These are phyloP conservation scores for Pseudogymnoascus sp. DNA, from an alignment of 2,329 filamentous ascomycete species.

Conservation along the genomic window DNA sequence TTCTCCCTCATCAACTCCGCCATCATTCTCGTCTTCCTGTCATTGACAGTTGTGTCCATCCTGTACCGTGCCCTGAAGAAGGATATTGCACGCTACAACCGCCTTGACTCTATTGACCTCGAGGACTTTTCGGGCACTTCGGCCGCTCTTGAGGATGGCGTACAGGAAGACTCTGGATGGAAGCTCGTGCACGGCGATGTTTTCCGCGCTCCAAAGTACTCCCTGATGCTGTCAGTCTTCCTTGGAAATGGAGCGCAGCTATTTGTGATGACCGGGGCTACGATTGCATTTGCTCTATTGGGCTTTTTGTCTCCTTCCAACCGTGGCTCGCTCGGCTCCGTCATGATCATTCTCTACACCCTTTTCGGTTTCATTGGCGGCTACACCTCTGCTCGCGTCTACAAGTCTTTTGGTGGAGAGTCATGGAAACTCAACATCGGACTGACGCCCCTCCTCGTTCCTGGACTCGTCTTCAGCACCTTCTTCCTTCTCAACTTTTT, in stretches of 20 bases:
- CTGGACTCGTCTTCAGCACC: slow-evolving; percentile 71
- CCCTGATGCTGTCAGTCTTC: slow-evolving; percentile 76
- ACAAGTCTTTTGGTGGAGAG: slow-evolving; percentile 89
- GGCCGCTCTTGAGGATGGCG: slow-evolving; percentile 73
- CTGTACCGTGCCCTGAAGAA: slow-evolving; percentile 80
- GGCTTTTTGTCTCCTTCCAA: slow-evolving; percentile 95
- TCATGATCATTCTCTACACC: slow-evolving; percentile 89
- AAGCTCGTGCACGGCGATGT: slow-evolving; percentile 97
- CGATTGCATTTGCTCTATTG: slow-evolving; percentile 84
- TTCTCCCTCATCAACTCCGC: slow-evolving; percentile 96
- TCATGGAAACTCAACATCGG: slow-evolving; percentile 91
- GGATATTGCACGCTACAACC: slow-evolving; percentile 95
- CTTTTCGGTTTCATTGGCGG: slow-evolving; percentile 87
- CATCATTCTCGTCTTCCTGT: slow-evolving; percentile 85
- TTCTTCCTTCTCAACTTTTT: slow-evolving; percentile 97
- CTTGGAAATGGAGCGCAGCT: slow-evolving; percentile 91
- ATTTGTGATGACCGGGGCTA: slow-evolving; percentile 94
- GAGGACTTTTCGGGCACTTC: slow-evolving; percentile 79
- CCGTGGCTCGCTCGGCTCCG: slow-evolving; percentile 84
- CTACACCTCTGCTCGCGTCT: slow-evolving; percentile 80
- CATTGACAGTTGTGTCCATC: slow-evolving; percentile 87
- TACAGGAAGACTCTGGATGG: slow-evolving; percentile 97
- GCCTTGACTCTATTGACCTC: slow-evolving; percentile 80
- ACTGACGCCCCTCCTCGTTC: slow-evolving; percentile 77
- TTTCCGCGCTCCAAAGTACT: slow-evolving; percentile 77